Evolutionary conservation across 2,329 filamentous ascomycete genomes (phyloP).

Genomic region (Bisporella sp.): DNA sequence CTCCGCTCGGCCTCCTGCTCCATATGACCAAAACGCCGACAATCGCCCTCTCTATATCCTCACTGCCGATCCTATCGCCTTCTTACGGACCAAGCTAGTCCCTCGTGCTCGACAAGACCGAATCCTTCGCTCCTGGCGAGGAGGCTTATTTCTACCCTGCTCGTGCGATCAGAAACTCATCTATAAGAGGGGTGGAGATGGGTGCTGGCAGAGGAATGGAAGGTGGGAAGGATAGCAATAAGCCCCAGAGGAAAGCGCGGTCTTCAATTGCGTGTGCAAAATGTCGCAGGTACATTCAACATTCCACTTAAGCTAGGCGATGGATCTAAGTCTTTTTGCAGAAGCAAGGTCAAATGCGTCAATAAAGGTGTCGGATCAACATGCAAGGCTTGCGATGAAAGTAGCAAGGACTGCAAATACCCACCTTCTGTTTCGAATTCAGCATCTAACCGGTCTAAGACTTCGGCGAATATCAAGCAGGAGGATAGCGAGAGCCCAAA

Average conservation of each 20-base stretch:
- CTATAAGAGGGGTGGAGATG: constrained; percentile 19
- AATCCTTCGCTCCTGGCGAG: constrained; percentile 23
- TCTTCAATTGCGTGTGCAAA: constrained; percentile 73
- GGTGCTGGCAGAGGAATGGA: constrained; percentile 19
- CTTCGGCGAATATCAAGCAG: no score
- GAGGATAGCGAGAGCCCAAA: no score
- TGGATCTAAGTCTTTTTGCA: no score
- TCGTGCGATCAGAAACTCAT: constrained; percentile 21
- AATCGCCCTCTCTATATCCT: constrained; percentile 29
- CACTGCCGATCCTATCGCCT: constrained; percentile 29
- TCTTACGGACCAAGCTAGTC: constrained; percentile 16
- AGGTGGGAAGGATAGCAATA: constrained; percentile 35
- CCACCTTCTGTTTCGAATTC: no score
- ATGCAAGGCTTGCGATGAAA: no score
- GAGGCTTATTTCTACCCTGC: constrained; percentile 22
- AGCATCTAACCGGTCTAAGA: no score
- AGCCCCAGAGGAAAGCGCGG: constrained; percentile 50
- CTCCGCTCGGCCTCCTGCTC: constrained; percentile 15
- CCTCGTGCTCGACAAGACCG: constrained; percentile 24
- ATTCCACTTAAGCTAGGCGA: no score
- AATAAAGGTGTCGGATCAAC: no score
- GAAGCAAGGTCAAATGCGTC: no score
- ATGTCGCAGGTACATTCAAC: no score
- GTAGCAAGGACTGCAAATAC: no score
- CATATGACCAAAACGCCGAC: constrained; percentile 23